Percentiles rank a stretch among this genome's conserved stretches.
phyloP scores from a whole-genome alignment of 768 basidiomycete species.

The Rhizopogon vinicolor region DNA sequence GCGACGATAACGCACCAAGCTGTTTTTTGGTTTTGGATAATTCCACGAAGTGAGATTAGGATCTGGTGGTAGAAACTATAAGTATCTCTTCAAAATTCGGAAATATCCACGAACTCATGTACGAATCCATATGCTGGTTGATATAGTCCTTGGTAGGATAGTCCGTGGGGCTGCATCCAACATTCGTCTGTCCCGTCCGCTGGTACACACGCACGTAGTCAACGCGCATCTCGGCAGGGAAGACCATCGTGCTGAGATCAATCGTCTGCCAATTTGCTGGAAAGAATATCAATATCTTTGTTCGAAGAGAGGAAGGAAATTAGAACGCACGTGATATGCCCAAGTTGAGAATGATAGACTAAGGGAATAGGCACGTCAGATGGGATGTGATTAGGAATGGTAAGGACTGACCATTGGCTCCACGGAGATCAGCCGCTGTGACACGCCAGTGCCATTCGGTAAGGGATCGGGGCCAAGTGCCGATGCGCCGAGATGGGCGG shows the following conservation, averaged over 20 bases:
- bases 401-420: conserved; percentile 39
- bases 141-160: conserved; percentile 47
- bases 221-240: conserved; percentile 47
- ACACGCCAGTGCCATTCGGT: conserved; percentile 41
- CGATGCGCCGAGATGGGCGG: conserved; percentile 44
- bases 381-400: background rate
- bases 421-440: conserved; percentile 52
- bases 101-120: conserved; percentile 42
- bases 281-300: background rate
- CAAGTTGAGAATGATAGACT: conserved; percentile 56
- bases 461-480: conserved; percentile 46
- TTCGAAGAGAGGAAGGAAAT: background rate
- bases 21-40: conserved; percentile 37
- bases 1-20: conserved; percentile 7
- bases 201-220: conserved; percentile 67
- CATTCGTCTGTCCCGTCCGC: conserved; percentile 32
- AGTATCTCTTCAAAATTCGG: background rate
- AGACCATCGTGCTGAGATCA: conserved; percentile 38
- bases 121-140: conserved; percentile 46
- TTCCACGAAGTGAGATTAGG: conserved; percentile 40
- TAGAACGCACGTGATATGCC: conserved; percentile 48
- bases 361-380: background rate
- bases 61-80: conserved; percentile 22
- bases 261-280: conserved; percentile 64
- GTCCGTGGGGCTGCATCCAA: conserved; percentile 45